Evolutionary conservation across 1,139 yeast genomes (phyloP), one percentile per base, ranked within the genome.

Genomic region (Insectozyma bohioensis): DNA sequence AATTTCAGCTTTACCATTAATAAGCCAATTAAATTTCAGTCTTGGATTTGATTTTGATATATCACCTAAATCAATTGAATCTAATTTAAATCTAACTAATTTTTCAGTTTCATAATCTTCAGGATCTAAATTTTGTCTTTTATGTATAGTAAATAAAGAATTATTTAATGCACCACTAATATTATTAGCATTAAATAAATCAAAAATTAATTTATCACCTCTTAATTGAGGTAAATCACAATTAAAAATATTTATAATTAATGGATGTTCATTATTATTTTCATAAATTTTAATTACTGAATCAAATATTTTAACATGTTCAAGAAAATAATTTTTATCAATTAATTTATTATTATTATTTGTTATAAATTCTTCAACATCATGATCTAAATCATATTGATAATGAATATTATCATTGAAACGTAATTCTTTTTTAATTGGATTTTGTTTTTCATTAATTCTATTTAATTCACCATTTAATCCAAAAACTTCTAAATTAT

Each of bases 111-210:
- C 60, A 26, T 46, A 46, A 26, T 42, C 44, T 24, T 47, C 53
- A 48, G 51, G 54, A 35, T 26, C 48, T 52, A 29, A 49, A 40
- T 42, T 52, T 43, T 66, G 74, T 37, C 66, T 64, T 39, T 81
- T 81, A 47, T 83, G 92, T 14, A 84, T 71, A 2, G 87, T 81
- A 57, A 83, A 83, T 61, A 84, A 65, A 0, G 92, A 77, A 38
- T 82, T 82, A 48, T 83, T 82, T 10, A 83, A 67, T 1, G 88
- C 76, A 1, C 94, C 94, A 12, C 83, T 78, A 18, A 81, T 80
- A 34, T 80, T 78, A 38, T 70, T 70, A 11, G 88, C 85, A 51
- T 79, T 79, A 58, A 84, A 73, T 37, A 83, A 70, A 54, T 83
- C 92, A 36, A 80, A 60, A 33, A 80, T 60, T 24, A 80, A 49